Conservation (phyloP, 768 basidiomycete genomes). For the Rhizopogon salebrosus region DNA sequence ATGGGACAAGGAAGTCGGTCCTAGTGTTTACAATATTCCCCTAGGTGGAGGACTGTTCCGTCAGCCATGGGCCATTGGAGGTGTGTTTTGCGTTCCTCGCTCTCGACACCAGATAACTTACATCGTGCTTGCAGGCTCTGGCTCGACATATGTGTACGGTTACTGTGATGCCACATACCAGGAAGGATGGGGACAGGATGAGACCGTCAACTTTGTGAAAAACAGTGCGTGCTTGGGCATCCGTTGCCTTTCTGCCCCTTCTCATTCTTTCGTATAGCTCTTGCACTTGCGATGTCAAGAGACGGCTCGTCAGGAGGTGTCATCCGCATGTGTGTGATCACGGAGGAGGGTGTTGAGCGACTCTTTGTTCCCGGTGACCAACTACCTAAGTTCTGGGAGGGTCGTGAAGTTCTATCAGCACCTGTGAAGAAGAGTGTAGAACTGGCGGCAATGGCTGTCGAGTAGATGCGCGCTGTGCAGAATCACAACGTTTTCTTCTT, state of each 20-base stretch:
- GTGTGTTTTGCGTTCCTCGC: slow-evolving; percentile 34
- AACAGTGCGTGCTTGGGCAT: slow-evolving; percentile 63
- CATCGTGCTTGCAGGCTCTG: slow-evolving; percentile 56
- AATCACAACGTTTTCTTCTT: neutral
- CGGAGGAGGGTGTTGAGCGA: slow-evolving; percentile 85
- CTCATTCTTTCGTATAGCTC: slow-evolving; percentile 45
- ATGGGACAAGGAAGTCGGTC: slow-evolving; percentile 89
- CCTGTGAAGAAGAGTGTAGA: slow-evolving; percentile 17
- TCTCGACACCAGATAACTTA: neutral
- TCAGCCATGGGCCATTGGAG: slow-evolving; percentile 98
- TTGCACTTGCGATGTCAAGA: slow-evolving; percentile 93
- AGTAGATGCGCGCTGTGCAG: slow-evolving; percentile 15
- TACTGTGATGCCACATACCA: slow-evolving; percentile 98
- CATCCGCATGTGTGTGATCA: slow-evolving; percentile 96
- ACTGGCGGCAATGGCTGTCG: slow-evolving; percentile 41
- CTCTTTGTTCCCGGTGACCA: slow-evolving; percentile 89
- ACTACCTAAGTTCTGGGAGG: slow-evolving; percentile 88
- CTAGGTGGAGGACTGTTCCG: slow-evolving; percentile 95
- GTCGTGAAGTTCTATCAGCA: slow-evolving; percentile 60
- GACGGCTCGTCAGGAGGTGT: slow-evolving; percentile 98
- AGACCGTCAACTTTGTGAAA: slow-evolving; percentile 91
- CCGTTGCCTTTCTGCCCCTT: neutral
- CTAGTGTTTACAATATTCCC: slow-evolving; percentile 95
- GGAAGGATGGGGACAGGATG: slow-evolving; percentile 86
- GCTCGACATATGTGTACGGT: slow-evolving; percentile 97